phyloP scores from a whole-genome alignment of 164 flowering plant genomes.

The Buxus sempervirens region DNA sequence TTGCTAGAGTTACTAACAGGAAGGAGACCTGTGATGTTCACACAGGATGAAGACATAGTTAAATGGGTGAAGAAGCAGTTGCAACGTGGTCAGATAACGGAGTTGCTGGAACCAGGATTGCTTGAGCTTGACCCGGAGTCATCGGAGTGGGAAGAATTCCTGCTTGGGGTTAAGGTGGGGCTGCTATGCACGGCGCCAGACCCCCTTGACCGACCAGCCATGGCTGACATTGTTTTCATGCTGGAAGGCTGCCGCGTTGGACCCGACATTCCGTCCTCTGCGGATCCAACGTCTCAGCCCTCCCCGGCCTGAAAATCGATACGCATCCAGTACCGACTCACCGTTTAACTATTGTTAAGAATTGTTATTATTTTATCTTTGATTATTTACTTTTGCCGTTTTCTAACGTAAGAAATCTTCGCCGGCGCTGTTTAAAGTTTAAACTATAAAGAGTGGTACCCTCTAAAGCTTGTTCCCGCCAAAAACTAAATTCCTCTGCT shows the following conservation, averaged over 20 bases:
- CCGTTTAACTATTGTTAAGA: background rate
- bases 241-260: constrained; percentile 80
- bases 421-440: too few relatives aligned
- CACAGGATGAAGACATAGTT: constrained; percentile 65
- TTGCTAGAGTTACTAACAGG: constrained; percentile 66
- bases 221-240: constrained; percentile 72
- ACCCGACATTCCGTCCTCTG: constrained; percentile 56
- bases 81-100: constrained; percentile 60
- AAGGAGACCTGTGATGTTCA: constrained; percentile 61
- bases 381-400: background rate
- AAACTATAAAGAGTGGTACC: background rate
- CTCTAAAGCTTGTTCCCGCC: constrained; percentile 13
- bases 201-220: constrained; percentile 58
- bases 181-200: constrained; percentile 65
- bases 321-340: too few relatives aligned
- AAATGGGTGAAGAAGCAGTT: constrained; percentile 72
- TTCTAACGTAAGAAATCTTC: background rate
- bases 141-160: constrained; percentile 80
- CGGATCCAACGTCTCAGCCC: constrained; percentile 63
- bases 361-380: background rate
- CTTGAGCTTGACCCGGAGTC: constrained; percentile 74
- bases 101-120: constrained; percentile 59
- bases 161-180: constrained; percentile 67
- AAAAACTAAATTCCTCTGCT: background rate
- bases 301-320: constrained; percentile 57